Evolutionary conservation across 441 rosid genomes (phyloP).

Genomic region (Viola pubescens): DNA sequence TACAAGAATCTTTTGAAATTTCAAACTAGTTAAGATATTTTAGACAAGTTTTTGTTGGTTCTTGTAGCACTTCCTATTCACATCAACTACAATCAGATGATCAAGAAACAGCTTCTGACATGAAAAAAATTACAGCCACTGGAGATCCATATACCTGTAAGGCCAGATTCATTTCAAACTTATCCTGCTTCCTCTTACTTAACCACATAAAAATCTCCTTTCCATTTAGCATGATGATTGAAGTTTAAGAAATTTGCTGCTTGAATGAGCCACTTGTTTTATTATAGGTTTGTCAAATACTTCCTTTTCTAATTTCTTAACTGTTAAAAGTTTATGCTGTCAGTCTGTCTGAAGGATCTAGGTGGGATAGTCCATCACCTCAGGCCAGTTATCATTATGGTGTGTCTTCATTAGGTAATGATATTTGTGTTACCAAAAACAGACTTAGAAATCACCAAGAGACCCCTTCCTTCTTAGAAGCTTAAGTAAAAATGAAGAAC

Average conservation of each 20-base stretch:
- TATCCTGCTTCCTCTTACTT: slow-evolving; percentile 12
- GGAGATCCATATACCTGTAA: slow-evolving; percentile 25
- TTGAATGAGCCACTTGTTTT: background rate
- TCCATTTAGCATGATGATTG: background rate
- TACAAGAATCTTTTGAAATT: background rate
- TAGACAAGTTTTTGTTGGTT: slow-evolving; percentile 10
- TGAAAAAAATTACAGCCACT: slow-evolving; percentile 19
- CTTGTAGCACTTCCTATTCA: slow-evolving; percentile 32
- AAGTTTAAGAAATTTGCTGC: background rate
- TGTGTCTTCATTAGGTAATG: no score
- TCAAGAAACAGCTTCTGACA: slow-evolving; percentile 25
- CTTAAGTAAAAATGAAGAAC: no score
- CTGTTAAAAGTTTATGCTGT: no score
- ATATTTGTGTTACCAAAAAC: no score
- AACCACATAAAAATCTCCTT: background rate
- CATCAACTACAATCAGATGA: slow-evolving; percentile 18
- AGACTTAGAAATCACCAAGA: no score
- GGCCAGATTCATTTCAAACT: slow-evolving; percentile 16
- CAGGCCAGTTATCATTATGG: no score
- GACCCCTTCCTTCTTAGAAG: no score
- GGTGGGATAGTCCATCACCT: no score
- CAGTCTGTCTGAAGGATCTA: no score
- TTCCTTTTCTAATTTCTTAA: no score
- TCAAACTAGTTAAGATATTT: background rate
- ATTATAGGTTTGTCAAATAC: no score